These are phyloP conservation scores for Evansstolkia leycettana DNA, from an alignment of 495 filamentous ascomycete species.

Conservation along the genomic window DNA sequence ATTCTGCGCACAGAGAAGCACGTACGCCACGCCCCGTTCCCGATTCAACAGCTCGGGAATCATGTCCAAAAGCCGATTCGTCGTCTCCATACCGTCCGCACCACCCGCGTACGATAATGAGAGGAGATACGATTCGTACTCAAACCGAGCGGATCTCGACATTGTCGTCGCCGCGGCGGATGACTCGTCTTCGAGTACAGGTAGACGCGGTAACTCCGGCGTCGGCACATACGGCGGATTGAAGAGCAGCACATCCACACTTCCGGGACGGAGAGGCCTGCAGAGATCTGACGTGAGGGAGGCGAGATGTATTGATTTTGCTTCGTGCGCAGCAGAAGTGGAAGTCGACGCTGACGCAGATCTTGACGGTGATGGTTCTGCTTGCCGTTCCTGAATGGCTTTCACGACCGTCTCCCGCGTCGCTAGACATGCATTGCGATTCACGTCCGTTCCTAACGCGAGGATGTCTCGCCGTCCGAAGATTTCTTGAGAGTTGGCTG, in stretches of 20 bases:
- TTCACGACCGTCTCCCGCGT: conserved; percentile 47
- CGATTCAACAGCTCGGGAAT: conserved; percentile 51
- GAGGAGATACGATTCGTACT: conserved; percentile 68
- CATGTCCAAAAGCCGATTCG: conserved; percentile 57
- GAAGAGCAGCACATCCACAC: conserved; percentile 80
- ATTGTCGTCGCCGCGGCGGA: conserved; percentile 5
- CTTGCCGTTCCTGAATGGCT: conserved; percentile 31
- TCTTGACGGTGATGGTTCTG: neutral
- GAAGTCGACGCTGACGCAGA: neutral
- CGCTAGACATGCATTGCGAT: conserved; percentile 63
- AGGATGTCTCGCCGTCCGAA: conserved; percentile 61
- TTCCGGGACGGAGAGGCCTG: conserved; percentile 36
- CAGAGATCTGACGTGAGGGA: conserved; percentile 55
- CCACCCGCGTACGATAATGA: conserved; percentile 83
- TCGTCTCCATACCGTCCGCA: conserved; percentile 83
- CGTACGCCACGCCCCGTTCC: conserved; percentile 66
- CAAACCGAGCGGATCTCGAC: conserved; percentile 33
- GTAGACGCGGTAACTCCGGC: conserved; percentile 46
- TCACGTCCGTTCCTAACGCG: conserved; percentile 69
- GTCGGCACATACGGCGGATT: conserved; percentile 96
- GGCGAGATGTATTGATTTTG: conserved; percentile 43
- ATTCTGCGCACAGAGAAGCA: conserved; percentile 84
- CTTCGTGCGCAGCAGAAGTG: neutral
- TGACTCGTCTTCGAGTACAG: conserved; percentile 14
- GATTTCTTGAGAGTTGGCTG: conserved; percentile 58